A percentile compares a stretch with the other conserved stretches of the same genome.
Conservation (phyloP, 1,284 basidiomycete genomes). For the Pseudozyma sp. region DNA sequence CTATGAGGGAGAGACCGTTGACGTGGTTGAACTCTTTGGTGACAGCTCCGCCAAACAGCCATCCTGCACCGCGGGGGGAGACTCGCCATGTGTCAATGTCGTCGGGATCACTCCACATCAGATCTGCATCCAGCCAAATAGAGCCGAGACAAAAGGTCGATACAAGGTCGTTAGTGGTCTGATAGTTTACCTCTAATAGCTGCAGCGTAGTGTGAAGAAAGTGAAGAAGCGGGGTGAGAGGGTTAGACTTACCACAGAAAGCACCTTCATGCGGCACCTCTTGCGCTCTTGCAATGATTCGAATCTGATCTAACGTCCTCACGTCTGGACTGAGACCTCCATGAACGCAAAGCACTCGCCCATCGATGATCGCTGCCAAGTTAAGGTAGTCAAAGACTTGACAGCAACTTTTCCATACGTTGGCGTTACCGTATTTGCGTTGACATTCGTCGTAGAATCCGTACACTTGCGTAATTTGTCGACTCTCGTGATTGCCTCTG, state of each 20-base stretch:
- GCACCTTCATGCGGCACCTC: conserved; percentile 99
- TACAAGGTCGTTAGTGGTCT: too few species aligned
- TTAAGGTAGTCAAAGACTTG: conserved; percentile 99
- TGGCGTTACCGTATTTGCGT: conserved; percentile 88
- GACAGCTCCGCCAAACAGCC: conserved; percentile 97
- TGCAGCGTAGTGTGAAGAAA: too few species aligned
- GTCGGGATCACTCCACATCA: conserved; percentile 99
- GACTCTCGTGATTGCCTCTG: conserved; percentile 92
- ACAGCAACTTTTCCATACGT: conserved; percentile 99
- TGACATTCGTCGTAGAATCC: conserved; percentile 96
- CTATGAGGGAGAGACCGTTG: conserved; percentile 97
- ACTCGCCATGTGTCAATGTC: conserved; percentile 99
- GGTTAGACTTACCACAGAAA: conserved; percentile 73
- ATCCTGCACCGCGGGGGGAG: conserved; percentile 95
- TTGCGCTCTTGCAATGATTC: conserved; percentile 91
- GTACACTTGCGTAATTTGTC: conserved; percentile 97
- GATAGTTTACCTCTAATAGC: not conserved
- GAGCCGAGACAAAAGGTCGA: too few species aligned
- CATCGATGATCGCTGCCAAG: conserved; percentile 94
- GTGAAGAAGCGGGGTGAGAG: too few species aligned
- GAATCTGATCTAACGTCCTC: conserved; percentile 99
- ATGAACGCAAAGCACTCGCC: conserved; percentile 98
- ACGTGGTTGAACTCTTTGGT: conserved; percentile 90
- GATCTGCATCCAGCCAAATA: too few species aligned
- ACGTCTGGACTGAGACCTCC: conserved; percentile 97